Conservation (phyloP, 306 rosid genomes). For the Glycyrrhiza uralensis region DNA sequence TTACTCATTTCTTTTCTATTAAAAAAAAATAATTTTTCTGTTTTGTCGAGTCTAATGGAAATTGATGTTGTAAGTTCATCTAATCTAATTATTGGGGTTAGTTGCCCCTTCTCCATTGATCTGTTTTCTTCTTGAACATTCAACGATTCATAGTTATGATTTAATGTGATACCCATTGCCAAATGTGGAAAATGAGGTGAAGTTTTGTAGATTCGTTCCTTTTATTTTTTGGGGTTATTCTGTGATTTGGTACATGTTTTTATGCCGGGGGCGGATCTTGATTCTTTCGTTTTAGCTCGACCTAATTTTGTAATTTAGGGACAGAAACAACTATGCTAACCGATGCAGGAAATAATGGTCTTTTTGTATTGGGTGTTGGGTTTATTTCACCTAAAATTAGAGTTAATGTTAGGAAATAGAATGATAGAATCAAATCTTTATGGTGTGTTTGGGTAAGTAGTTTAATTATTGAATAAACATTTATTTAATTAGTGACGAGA, state of each 20-base stretch:
- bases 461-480: too few species aligned
- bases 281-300: background rate
- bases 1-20: constrained; percentile 39
- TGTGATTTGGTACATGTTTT: background rate
- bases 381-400: background rate
- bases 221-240: background rate
- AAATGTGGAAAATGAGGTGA: constrained; percentile 39
- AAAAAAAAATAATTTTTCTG: constrained; percentile 22
- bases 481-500: too few species aligned
- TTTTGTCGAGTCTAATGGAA: constrained; percentile 38
- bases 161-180: constrained; percentile 30
- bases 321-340: background rate
- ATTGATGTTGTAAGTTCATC: constrained; percentile 58
- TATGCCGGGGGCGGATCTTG: background rate
- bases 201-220: background rate
- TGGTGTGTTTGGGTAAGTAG: too few species aligned
- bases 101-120: constrained; percentile 38
- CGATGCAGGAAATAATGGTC: background rate
- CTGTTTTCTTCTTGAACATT: constrained; percentile 12
- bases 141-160: constrained; percentile 32
- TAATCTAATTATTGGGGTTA: constrained; percentile 80
- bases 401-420: background rate
- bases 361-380: background rate
- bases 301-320: background rate
- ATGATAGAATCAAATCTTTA: too few species aligned